Base-by-base conservation (phyloP, 116 monocot genomes). In the Trichopus zeylanicus region DNA sequence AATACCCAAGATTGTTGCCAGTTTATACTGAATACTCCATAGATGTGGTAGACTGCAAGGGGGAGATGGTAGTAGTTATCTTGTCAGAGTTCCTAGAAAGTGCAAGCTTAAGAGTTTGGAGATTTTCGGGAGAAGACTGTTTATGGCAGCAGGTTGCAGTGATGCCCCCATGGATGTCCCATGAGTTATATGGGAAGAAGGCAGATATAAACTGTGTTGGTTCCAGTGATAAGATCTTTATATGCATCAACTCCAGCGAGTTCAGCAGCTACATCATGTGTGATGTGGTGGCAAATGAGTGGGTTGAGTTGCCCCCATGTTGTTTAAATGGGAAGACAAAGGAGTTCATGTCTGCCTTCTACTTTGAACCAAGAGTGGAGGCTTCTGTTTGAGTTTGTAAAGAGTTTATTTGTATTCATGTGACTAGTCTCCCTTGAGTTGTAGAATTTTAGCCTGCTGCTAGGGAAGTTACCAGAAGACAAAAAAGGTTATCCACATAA, bases 351-450 rank as follows among this genome's bases (percentile, higher is more conserved):
- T 81, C 88, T 56, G 88, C 93, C 28, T 82, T 93, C 74, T 69
- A 77, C 9, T 88, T 93, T 49, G 82, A 93, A 68, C 93, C 93
- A 5, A 88, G 93, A 48, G 46, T 93, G n/a, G 93, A 93, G 70
- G 81, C 76, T 28, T 56, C 31, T 54, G 78, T 75, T 4, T 86
- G 73, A 86, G 59, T 38, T 3, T 46, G 6, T 28, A 15, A 20
- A 26, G 57, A 57, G 57, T n/a, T 57, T n/a, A 59, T 38, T 11
- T 59, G n/a, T 59, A 8, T 59, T 21, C 38, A 35, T 59, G 11
- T 38, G 19, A 31, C 28, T 26, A 16, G 9, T 20, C 20, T 53
- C 27, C 28, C 10, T 53, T 53, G 10, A 28, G 2, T 53, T 3
- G n/a, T n/a, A n/a, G n/a, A n/a, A n/a, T n/a, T n/a, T n/a, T n/a